Conservation (phyloP, 139 green algal genomes). For the Choricystis sp. region DNA sequence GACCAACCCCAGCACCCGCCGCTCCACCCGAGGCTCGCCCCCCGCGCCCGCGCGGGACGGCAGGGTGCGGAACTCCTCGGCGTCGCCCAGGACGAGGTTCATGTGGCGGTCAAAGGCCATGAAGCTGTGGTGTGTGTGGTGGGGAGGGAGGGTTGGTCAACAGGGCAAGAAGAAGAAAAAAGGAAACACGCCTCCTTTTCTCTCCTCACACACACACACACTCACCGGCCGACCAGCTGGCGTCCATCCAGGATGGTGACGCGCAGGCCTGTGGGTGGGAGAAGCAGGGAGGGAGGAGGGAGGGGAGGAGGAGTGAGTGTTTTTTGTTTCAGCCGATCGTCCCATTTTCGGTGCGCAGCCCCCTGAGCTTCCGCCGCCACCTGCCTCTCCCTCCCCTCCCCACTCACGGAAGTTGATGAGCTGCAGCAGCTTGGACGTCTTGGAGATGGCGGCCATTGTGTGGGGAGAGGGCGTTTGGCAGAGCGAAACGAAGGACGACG, state of each 20-base stretch:
- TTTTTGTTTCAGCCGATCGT: neutral
- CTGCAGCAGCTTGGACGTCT: constrained; percentile 86
- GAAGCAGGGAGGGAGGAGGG: neutral
- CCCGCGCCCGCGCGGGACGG: neutral
- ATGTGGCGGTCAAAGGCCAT: constrained; percentile 98
- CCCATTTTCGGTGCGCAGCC: neutral
- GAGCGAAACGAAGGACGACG: too few species aligned
- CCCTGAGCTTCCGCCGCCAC: neutral
- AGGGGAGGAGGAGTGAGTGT: neutral
- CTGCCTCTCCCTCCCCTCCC: neutral
- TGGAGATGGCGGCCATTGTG: too few species aligned
- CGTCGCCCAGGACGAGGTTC: constrained; percentile 95
- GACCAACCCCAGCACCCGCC: constrained; percentile 85
- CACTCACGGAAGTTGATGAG: constrained; percentile 93
- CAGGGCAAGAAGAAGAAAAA: neutral
- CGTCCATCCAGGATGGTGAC: constrained; percentile 64
- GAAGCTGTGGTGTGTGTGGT: constrained; percentile 59
- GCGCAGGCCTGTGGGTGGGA: constrained; percentile 56
- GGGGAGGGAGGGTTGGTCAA: neutral
- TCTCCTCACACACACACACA: neutral
- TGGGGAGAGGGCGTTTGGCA: too few species aligned
- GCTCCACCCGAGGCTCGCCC: constrained; percentile 57
- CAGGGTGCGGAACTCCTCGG: constrained; percentile 65
- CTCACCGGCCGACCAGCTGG: constrained; percentile 84
- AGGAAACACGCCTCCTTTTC: neutral